Evolutionary conservation across 352 stramenopile species (phyloP).

Genomic region (Pythium plurisporium): DNA sequence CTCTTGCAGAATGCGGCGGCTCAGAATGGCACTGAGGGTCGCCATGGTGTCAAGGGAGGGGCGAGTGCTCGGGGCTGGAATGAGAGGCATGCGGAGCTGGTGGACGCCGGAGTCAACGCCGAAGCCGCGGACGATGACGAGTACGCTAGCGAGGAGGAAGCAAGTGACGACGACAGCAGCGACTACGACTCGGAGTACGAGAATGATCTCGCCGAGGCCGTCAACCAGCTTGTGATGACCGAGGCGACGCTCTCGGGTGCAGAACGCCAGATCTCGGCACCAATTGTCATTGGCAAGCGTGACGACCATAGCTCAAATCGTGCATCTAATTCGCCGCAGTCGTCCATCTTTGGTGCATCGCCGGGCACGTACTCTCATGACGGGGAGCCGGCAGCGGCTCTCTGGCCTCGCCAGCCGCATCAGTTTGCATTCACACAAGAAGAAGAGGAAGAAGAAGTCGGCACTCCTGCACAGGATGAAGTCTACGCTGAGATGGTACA

Average conservation of each 20-base stretch:
- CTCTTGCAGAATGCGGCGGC: slow-evolving; percentile 28
- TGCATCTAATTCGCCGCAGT: slow-evolving; percentile 59
- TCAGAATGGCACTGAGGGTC: not conserved
- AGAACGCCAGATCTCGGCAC: slow-evolving; percentile 46
- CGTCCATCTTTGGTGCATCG: slow-evolving; percentile 60
- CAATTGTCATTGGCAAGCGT: slow-evolving; percentile 42
- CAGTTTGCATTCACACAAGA: slow-evolving; percentile 86
- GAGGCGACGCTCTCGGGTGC: slow-evolving; percentile 46
- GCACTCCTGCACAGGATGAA: slow-evolving; percentile 53
- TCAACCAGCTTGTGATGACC: slow-evolving; percentile 68
- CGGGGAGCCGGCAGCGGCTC: slow-evolving; percentile 60
- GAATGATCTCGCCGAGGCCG: slow-evolving; percentile 58
- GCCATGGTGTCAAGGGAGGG: not conserved
- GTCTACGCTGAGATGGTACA: slow-evolving; percentile 78
- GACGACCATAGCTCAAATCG: slow-evolving; percentile 24
- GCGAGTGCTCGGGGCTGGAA: not conserved
- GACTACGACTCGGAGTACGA: slow-evolving; percentile 65
- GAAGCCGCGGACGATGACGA: not conserved
- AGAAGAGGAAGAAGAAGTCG: slow-evolving; percentile 63
- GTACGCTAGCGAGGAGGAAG: not conserved
- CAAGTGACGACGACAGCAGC: slow-evolving; percentile 32
- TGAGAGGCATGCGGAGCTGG: not conserved
- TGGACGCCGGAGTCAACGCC: not conserved
- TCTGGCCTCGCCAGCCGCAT: slow-evolving; percentile 76
- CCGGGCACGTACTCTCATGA: slow-evolving; percentile 62